phyloP scores from a whole-genome alignment of 1,284 basidiomycete species.

The Rugosomyces carneus region DNA sequence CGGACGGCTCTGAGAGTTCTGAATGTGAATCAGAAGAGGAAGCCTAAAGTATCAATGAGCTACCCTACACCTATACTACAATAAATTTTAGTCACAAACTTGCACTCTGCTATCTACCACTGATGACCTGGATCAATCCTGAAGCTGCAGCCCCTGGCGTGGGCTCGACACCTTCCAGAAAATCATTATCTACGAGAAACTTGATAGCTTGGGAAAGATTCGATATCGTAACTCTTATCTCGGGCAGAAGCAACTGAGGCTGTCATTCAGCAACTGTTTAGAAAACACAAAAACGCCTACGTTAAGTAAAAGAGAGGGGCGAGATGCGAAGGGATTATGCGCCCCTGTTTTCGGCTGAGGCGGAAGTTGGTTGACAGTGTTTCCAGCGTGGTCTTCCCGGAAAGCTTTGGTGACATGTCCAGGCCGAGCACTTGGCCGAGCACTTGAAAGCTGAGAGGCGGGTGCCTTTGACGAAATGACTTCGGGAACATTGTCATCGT shows the following conservation, averaged over 20 bases:
- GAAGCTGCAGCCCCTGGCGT: constrained; percentile 74
- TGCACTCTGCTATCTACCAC: not conserved
- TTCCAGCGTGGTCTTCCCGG: constrained; percentile 19
- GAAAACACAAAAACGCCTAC: constrained; percentile 36
- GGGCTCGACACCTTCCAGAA: constrained; percentile 79
- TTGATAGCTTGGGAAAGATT: constrained; percentile 92
- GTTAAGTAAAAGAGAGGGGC: constrained; percentile 67
- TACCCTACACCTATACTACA: no score
- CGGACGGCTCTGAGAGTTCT: constrained; percentile 26
- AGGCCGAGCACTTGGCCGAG: constrained; percentile 1
- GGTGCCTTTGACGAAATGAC: constrained; percentile 50
- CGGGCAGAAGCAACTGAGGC: constrained; percentile 72
- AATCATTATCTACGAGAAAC: constrained; percentile 91
- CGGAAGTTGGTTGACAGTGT: constrained; percentile 16
- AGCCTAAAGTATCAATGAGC: constrained; percentile 1
- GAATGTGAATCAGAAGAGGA: constrained; percentile 30
- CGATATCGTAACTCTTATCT: constrained; percentile 86
- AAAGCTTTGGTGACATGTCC: not conserved
- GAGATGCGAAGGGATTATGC: constrained; percentile 63
- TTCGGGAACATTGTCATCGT: constrained; percentile 50
- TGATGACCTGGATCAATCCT: constrained; percentile 57
- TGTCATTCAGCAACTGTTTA: constrained; percentile 1
- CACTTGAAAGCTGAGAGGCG: not conserved
- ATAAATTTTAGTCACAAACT: not conserved
- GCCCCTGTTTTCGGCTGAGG: constrained; percentile 49